phyloP scores from a whole-genome alignment of 2,329 filamentous ascomycete genomes.

The Arthrobotrys musiformis region DNA sequence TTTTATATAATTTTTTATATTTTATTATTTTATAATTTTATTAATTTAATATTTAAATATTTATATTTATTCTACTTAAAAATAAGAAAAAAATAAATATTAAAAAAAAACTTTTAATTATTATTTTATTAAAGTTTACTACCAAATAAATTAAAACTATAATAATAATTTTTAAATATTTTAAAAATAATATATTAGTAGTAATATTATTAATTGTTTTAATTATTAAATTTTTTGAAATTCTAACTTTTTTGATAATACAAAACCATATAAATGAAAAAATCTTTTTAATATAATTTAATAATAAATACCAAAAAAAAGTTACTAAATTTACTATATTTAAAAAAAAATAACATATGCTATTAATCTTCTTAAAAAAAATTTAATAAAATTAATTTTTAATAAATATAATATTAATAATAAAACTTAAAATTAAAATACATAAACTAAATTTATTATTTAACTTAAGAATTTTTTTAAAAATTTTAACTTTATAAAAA shows the following conservation, averaged over 20 bases:
- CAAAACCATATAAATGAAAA: not conserved
- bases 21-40: no score
- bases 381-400: not conserved
- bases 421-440: not conserved
- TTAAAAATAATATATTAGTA: not conserved
- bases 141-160: not conserved
- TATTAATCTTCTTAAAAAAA: no score
- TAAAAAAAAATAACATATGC: no score
- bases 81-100: no score
- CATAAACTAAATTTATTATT: not conserved
- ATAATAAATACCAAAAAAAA: no score
- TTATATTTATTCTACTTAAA: no score
- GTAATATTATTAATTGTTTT: not conserved
- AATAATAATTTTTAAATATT: not conserved
- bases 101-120: no score
- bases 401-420: slow-evolving; percentile 1
- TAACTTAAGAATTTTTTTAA: not conserved
- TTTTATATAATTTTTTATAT: not conserved
- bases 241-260: not conserved
- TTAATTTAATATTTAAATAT: no score
- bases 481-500: not conserved
- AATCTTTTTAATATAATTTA: not conserved
- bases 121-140: no score
- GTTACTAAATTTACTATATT: no score
- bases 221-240: not conserved